Evolutionary conservation across 768 basidiomycete species (phyloP), one percentile per base, ranked within the genome.

Genomic region (Saitozyma podzolica): DNA sequence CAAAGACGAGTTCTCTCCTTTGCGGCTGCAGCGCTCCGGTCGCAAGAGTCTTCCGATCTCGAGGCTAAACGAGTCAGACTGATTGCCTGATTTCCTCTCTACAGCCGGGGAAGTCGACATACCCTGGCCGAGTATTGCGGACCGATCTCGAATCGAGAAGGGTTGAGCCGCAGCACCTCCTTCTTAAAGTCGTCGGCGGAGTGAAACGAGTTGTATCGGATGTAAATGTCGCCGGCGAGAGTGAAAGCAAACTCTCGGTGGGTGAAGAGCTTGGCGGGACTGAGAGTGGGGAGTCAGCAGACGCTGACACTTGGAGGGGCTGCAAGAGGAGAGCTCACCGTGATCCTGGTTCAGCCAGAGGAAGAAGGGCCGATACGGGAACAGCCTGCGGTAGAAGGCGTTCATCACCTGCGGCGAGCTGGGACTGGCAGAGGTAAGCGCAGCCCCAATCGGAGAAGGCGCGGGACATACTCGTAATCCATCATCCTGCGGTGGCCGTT

Each of bases 241-340:
- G 94, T 97, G 79, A 95, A 94, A 19, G 96, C 88, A 77, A 97
- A 95, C 79, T 99, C 96, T 75, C 96, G 88, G 74, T 97, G 87
- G 3, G 90, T 92, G 78, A 91, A 98, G 54, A 90, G 85, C 63
- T 85, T 86, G 11, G 87, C 85, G 0, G 94, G 42, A 75, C 80
- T 81, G 64, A 6, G 14, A 9, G n/a, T n/a, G n/a, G n/a, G 13
- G 4, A 11, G 37, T 55, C 48, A 57, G 56, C 59, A 48, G 9
- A 16, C 14, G 17, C 47, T n/a, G 9, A 40, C 20, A 47, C 16
- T n/a, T 10, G 42, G 20, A 29, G 6, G 3, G 14, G 54, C 8
- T 17, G 6, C 7, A 16, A 17, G 49, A 5, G 7, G 43, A 39
- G 11, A 61, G 43, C 76, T 66, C 85, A 59, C 84, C 82, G 64